Base-by-base conservation (phyloP, 1,139 yeast genomes). In the Yamadazyma membranifaciens region DNA sequence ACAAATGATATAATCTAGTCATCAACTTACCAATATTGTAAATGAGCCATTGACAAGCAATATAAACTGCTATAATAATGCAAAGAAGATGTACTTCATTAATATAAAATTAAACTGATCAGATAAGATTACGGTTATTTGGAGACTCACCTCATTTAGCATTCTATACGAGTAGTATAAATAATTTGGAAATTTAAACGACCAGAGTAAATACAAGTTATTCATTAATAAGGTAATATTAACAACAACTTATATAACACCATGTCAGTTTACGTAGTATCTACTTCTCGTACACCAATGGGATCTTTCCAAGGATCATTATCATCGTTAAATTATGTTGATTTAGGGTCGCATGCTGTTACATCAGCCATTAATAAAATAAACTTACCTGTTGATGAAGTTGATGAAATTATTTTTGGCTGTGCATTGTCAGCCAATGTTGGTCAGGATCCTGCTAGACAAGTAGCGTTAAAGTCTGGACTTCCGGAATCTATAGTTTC, bases 381-480 rank as follows among this genome's bases (percentile, higher is more conserved):
- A 36, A 79, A 81, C 62, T 75, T 91, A 66, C 75, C 84, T 55
- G 81, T 95, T 37, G 71, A 74, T 34, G 81, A 77, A 45, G 94
- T 86, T 42, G 97, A 92, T 54, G 98, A 92, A 65, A 80, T 92
- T 56, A 73, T 87, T 56, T 91, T 89, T 62, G 98, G 98, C 57
- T 87, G 89, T 58, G 98, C 88, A 39, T 70, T 87, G 58, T 86
- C 87, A 56, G 98, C 97, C 51, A 87, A 87, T 58, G 81, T 87
- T 44, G 98, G 98, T 48, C 98, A 92, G 69, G 91, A 91, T 47
- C 98, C 98, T 36, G 98, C 98, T 33, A 85, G 98, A 67, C 98
- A 92, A 70, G 98, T 92, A 42, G 97, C 96, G 12, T 60, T 91
- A 51, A 84, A 81, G 60, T 86, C 98, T 20, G 98, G 98, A 17